Evolutionary conservation across 768 basidiomycete genomes (phyloP).

Genomic region (Roridomyces roridus): DNA sequence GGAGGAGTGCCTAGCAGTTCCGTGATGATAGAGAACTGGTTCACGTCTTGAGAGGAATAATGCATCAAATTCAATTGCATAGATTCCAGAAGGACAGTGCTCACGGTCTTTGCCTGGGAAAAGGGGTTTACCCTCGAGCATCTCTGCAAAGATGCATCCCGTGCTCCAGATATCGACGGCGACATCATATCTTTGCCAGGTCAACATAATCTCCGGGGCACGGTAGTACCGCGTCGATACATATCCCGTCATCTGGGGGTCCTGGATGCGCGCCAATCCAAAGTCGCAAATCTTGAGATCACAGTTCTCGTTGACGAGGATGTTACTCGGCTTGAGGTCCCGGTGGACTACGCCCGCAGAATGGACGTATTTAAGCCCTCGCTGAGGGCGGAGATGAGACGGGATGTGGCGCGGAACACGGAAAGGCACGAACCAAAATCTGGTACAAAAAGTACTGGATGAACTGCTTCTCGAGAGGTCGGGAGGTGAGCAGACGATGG

Average conservation of each 20-base stretch:
- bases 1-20: constrained; percentile 98
- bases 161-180: constrained; percentile 99
- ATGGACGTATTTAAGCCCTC: constrained; percentile 98
- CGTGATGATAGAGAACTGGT: constrained; percentile 99
- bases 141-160: constrained; percentile 99
- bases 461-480: constrained; percentile 99
- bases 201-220: constrained; percentile 99
- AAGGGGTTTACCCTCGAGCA: constrained; percentile 97
- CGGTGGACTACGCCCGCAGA: constrained; percentile 99
- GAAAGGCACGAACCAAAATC: constrained; percentile 73
- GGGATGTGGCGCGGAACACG: not conserved
- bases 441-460: constrained; percentile 99
- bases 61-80: constrained; percentile 8
- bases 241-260: constrained; percentile 99
- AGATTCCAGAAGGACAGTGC: constrained; percentile 41
- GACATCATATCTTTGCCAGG: constrained; percentile 99
- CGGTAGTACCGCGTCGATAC: constrained; percentile 99
- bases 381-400: constrained; percentile 50
- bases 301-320: constrained; percentile 99
- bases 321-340: constrained; percentile 99
- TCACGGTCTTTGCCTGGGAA: constrained; percentile 99
- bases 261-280: constrained; percentile 97
- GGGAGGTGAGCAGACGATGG: constrained; percentile 93
- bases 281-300: constrained; percentile 99
- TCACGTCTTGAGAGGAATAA: constrained; percentile 86